A percentile compares a stretch with the other conserved stretches of the same genome.
Conservation (phyloP, 2,329 filamentous ascomycete genomes). For the Hirsutella thompsonii region DNA sequence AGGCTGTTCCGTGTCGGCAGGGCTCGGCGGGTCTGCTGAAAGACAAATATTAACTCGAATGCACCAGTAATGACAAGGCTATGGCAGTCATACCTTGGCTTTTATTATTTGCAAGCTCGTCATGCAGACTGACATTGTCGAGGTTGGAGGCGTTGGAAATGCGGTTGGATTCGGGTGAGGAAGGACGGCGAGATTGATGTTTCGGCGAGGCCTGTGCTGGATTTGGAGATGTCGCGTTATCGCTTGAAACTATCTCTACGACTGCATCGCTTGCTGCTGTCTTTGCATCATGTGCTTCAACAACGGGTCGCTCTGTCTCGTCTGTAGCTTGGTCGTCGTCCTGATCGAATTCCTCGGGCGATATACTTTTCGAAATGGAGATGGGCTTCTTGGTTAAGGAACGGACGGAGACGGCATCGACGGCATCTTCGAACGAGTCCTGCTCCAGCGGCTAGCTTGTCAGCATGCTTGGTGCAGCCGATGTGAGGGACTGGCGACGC, state of each 20-base stretch:
- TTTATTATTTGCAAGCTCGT: conserved; percentile 37
- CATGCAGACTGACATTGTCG: conserved; percentile 55
- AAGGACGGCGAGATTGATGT: conserved; percentile 15
- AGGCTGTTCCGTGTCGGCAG: conserved; percentile 23
- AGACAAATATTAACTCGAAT: conserved; percentile 8
- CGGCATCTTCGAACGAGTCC: conserved; percentile 65
- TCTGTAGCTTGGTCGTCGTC: conserved; percentile 8
- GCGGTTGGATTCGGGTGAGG: conserved; percentile 27
- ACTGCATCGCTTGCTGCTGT: neutral
- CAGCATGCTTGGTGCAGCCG: conserved; percentile 5
- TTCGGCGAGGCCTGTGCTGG: conserved; percentile 9
- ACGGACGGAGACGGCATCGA: conserved; percentile 50
- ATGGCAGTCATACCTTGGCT: too few species aligned
- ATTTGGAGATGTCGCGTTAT: neutral
- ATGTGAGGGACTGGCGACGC: conserved; percentile 3
- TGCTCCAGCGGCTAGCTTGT: conserved; percentile 16
- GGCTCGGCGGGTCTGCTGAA: conserved; percentile 16
- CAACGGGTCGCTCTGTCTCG: too few species aligned
- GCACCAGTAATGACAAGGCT: too few species aligned
- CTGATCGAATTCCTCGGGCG: conserved; percentile 9
- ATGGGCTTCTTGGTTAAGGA: conserved; percentile 43
- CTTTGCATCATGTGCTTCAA: too few species aligned
- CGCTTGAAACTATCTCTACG: conserved; percentile 1
- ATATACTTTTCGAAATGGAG: conserved; percentile 20
- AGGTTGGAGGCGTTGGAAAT: conserved; percentile 34